These are phyloP conservation scores for Lactarius sp. DNA, from an alignment of 768 basidiomycete species.

Conservation along the genomic window DNA sequence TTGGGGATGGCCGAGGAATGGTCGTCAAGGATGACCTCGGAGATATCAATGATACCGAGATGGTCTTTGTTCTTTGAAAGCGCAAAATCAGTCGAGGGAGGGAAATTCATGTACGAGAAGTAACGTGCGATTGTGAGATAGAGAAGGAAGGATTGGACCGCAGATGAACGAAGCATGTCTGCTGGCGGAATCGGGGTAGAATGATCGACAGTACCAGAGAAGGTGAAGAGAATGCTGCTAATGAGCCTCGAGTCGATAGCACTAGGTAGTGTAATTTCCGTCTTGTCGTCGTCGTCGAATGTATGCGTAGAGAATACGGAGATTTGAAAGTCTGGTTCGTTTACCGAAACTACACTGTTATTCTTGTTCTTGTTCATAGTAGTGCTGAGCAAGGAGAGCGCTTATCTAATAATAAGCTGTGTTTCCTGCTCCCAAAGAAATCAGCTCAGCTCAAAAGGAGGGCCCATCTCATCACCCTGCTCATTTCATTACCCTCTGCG, in stretches of 20 bases:
- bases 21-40: slow-evolving; percentile 16
- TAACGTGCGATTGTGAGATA: slow-evolving; percentile 36
- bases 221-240: slow-evolving; percentile 46
- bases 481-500: background rate
- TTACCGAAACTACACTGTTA: slow-evolving; percentile 35
- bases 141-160: slow-evolving; percentile 44
- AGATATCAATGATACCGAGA: slow-evolving; percentile 19
- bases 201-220: slow-evolving; percentile 52
- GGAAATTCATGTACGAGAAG: slow-evolving; percentile 5
- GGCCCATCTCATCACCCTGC: slow-evolving; percentile 10
- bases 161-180: slow-evolving; percentile 45
- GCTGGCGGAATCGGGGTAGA: slow-evolving; percentile 34
- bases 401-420: slow-evolving; percentile 23
- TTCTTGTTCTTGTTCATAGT: slow-evolving; percentile 20
- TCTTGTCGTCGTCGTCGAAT: slow-evolving; percentile 35
- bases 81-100: slow-evolving; percentile 19
- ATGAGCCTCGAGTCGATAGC: slow-evolving; percentile 47
- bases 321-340: slow-evolving; percentile 42
- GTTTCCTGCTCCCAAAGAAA: background rate
- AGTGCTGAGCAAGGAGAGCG: background rate
- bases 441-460: slow-evolving; percentile 10
- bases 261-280: slow-evolving; percentile 32
- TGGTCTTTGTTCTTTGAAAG: slow-evolving; percentile 43
- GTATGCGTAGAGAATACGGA: slow-evolving; percentile 45
- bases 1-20: slow-evolving; percentile 7